A percentile compares a stretch with the other conserved stretches of the same genome.
Evolutionary conservation across 805 yeast genomes (phyloP).

Genomic region (Candida germanica): DNA sequence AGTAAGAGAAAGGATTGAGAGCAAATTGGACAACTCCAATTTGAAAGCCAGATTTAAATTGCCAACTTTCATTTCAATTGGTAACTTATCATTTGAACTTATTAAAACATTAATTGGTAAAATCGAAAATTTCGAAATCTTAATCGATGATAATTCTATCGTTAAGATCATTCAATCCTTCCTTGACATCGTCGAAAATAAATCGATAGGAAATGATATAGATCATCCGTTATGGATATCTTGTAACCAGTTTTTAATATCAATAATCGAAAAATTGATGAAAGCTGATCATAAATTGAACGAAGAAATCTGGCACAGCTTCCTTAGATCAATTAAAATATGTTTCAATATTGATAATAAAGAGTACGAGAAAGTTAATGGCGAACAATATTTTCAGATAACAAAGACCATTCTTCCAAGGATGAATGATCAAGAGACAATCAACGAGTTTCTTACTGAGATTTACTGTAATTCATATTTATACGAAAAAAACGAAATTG

Average conservation of each 20-base stretch:
- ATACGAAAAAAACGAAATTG: constrained; percentile 58
- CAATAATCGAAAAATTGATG: constrained; percentile 28
- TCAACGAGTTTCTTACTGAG: constrained; percentile 44
- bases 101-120: constrained; percentile 36
- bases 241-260: constrained; percentile 41
- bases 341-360: constrained; percentile 34
- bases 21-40: constrained; percentile 43
- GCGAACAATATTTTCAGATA: constrained; percentile 31
- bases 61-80: constrained; percentile 62
- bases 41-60: constrained; percentile 38
- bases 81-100: constrained; percentile 45
- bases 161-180: constrained; percentile 47
- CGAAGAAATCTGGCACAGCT: constrained; percentile 36
- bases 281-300: constrained; percentile 10
- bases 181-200: constrained; percentile 48
- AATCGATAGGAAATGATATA: constrained; percentile 32
- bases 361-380: constrained; percentile 42
- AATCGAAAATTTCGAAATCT: constrained; percentile 25
- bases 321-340: constrained; percentile 39
- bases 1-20: constrained; percentile 53
- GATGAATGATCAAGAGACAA: constrained; percentile 17
- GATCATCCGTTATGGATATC: constrained; percentile 51
- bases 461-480: constrained; percentile 60
- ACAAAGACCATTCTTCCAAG: constrained; percentile 9
- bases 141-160: constrained; percentile 45